Base-by-base conservation (phyloP, 768 basidiomycete genomes). In the Pisolithus microcarpus region DNA sequence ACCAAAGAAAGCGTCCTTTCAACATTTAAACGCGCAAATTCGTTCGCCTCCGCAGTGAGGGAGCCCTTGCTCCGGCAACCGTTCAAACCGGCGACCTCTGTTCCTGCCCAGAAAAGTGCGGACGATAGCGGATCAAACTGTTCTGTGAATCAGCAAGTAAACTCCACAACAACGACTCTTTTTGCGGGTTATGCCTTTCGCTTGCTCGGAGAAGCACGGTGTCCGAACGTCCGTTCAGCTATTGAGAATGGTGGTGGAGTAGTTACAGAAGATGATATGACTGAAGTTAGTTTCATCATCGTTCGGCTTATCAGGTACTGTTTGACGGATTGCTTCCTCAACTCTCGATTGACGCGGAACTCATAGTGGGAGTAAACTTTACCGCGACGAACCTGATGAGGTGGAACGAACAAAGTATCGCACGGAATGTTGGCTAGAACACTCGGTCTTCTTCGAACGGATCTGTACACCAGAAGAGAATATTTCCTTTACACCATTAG, bases 371-470 rank as follows among this genome's bases (percentile, higher is more conserved):
- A 87, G 84, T 57, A 80, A 80, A 54, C 55, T 87, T n/a, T 87
- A 75, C 56, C 69, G 66, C 3, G 74, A 77, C 30, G 86, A 88
- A 61, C 61, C 65, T 5, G 80, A 82, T 48, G 65, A 70, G 7
- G 10, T 36, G 1, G 58, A 73, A 55, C 74, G 78, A 43, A 49
- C 57, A 3, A 84, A 81, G 57, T 90, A 82, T 59, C 79, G 92
- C 40, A 95, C 93, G 0, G 93, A 96, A 65, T 94, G 90, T 62
- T 97, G 93, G 93, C 73, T 97, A 1, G 93, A 97, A 65, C 79
- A 79, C 40, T 95, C 89, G 58, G 76, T 91, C 11, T 84, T 79
- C 49, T 81, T 84, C 51, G 85, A 88, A 42, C 75, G 78, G n/a
- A 68, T 95, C 46, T 84, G 86, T 60, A 64, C 70, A 16, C 72